Percentiles rank a stretch among this genome's conserved stretches.
Evolutionary conservation across 179 eudicot species (phyloP).

Genomic region (Amaranthus tricolor): DNA sequence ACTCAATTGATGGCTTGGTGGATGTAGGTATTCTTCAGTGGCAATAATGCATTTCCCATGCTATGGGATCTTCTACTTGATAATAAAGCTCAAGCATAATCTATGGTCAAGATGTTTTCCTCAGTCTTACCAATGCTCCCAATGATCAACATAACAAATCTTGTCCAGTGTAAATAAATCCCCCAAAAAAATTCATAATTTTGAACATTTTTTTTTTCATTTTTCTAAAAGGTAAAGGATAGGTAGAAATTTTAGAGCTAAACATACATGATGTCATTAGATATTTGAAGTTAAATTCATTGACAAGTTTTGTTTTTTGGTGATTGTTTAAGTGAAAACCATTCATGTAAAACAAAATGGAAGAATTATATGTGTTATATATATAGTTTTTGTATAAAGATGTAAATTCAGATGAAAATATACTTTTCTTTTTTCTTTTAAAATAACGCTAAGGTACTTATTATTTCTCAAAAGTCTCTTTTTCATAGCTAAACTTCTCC

Average conservation of each 20-base stretch:
- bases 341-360: not conserved
- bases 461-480: not conserved
- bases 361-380: slow-evolving; percentile 5
- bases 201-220: slow-evolving; percentile 15
- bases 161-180: not conserved
- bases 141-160: slow-evolving; percentile 23
- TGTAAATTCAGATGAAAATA: slow-evolving; percentile 12
- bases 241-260: slow-evolving; percentile 12
- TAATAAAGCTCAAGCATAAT: slow-evolving; percentile 67
- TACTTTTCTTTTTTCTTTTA: not conserved
- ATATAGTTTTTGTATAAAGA: slow-evolving; percentile 29
- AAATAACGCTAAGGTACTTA: not conserved
- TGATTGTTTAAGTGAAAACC: slow-evolving; percentile 7
- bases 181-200: slow-evolving; percentile 13
- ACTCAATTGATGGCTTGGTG: slow-evolving; percentile 14
- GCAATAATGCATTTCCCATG: slow-evolving; percentile 91
- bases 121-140: slow-evolving; percentile 43
- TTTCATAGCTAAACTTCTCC: not conserved
- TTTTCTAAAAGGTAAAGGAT: not conserved
- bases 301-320: slow-evolving; percentile 28
- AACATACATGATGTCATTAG: slow-evolving; percentile 11
- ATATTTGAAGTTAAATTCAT: not conserved
- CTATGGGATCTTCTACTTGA: slow-evolving; percentile 63
- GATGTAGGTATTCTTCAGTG: slow-evolving; percentile 70
- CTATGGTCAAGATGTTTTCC: slow-evolving; percentile 63